Evolutionary conservation across 768 basidiomycete genomes (phyloP).

Genomic region (Hirschioporus abietinus): DNA sequence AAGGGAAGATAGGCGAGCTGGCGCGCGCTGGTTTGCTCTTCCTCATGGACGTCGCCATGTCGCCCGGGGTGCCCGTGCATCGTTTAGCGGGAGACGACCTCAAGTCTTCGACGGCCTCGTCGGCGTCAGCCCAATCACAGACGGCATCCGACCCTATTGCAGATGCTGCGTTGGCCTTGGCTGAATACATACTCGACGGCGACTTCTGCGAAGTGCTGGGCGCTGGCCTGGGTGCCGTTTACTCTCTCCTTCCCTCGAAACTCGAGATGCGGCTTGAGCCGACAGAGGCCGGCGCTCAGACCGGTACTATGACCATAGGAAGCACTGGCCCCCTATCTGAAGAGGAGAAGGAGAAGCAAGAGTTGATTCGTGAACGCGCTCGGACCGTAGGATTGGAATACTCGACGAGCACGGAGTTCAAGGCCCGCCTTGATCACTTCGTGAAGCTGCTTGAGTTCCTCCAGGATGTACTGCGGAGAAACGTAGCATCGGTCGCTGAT

Average conservation of each 20-base stretch:
- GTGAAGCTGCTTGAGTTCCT: slow-evolving; percentile 88
- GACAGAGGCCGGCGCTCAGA: slow-evolving; percentile 30
- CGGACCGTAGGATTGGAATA: slow-evolving; percentile 69
- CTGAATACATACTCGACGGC: slow-evolving; percentile 93
- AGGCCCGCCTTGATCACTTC: slow-evolving; percentile 77
- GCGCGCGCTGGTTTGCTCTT: slow-evolving; percentile 90
- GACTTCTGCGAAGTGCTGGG: slow-evolving; percentile 97
- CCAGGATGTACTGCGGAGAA: slow-evolving; percentile 80
- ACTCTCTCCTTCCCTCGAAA: slow-evolving; percentile 86
- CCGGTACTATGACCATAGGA: slow-evolving; percentile 70
- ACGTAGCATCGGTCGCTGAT: slow-evolving; percentile 34
- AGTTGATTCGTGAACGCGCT: slow-evolving; percentile 44
- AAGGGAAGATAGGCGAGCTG: slow-evolving; percentile 90
- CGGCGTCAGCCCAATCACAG: slow-evolving; percentile 20
- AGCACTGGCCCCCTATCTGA: slow-evolving; percentile 48
- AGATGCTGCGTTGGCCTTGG: slow-evolving; percentile 82
- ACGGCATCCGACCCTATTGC: slow-evolving; percentile 56
- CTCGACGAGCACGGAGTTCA: slow-evolving; percentile 71
- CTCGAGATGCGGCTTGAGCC: slow-evolving; percentile 55
- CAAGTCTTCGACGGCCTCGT: slow-evolving; percentile 21
- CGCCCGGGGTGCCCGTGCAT: slow-evolving; percentile 52
- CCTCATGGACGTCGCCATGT: slow-evolving; percentile 94
- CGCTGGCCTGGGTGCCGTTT: slow-evolving; percentile 89
- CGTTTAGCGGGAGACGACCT: slow-evolving; percentile 34
- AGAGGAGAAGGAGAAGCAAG: slow-evolving; percentile 47